Percentiles rank a stretch among this genome's conserved stretches.
Conservation (phyloP, 2,329 filamentous ascomycete genomes). For the Penicillium sp. region DNA sequence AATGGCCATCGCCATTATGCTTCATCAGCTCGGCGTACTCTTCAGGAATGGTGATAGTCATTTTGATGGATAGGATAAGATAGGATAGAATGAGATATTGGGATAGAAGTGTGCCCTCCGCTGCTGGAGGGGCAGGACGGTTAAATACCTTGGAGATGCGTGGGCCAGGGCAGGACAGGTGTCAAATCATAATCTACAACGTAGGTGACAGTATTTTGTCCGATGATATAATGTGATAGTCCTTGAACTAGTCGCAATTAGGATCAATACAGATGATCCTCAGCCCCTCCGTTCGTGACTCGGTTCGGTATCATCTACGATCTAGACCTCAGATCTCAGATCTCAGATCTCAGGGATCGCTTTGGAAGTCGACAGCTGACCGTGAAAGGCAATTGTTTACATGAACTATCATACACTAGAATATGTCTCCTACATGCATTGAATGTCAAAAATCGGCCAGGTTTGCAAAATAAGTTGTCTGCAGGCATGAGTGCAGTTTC, state of each 20-base stretch:
- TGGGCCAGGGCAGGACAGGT: background rate
- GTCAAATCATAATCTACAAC: background rate
- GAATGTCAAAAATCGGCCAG: background rate
- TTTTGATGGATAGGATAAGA: background rate
- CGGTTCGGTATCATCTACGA: background rate
- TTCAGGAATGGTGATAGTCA: conserved; percentile 3
- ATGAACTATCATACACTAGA: background rate
- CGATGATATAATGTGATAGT: background rate
- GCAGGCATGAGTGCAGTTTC: background rate
- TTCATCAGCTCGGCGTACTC: conserved; percentile 16
- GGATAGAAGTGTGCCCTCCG: background rate
- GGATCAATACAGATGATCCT: background rate
- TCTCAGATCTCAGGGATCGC: background rate
- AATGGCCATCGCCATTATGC: conserved; percentile 7
- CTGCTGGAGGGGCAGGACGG: background rate
- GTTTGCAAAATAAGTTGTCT: background rate
- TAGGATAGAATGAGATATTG: background rate
- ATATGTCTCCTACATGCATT: background rate
- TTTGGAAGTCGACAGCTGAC: background rate
- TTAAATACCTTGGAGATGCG: background rate
- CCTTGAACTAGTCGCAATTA: background rate
- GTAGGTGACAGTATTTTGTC: background rate
- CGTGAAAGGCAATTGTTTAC: background rate
- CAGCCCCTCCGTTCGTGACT: background rate
- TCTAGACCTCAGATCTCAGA: background rate